A percentile compares a stretch with the other conserved stretches of the same genome.
These are phyloP conservation scores for Solanum corneliomulleri DNA, from an alignment of 257 asterid genomes.

Conservation along the genomic window DNA sequence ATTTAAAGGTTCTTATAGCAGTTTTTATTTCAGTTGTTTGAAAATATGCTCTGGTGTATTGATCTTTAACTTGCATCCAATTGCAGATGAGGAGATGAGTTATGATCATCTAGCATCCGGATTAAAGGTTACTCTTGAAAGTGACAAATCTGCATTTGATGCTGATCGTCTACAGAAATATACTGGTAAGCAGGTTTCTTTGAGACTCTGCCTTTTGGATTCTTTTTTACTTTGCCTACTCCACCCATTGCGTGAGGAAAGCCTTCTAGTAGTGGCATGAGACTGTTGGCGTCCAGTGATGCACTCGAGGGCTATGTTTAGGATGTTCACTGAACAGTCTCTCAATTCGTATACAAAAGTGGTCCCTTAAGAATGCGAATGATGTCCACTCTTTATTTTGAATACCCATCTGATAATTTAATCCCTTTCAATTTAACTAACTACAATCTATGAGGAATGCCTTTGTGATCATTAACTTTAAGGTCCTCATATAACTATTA, in stretches of 20 bases:
- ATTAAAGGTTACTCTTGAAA: slow-evolving; percentile 64
- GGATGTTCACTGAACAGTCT: neutral
- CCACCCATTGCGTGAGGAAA: neutral
- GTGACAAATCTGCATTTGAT: slow-evolving; percentile 77
- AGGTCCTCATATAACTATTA: neutral
- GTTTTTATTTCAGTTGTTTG: neutral
- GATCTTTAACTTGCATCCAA: neutral
- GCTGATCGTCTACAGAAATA: slow-evolving; percentile 84
- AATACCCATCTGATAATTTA: neutral
- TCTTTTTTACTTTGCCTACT: neutral
- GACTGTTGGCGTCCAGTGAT: neutral
- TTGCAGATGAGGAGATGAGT: slow-evolving; percentile 66
- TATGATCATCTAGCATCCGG: slow-evolving; percentile 91
- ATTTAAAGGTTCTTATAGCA: neutral
- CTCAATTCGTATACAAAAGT: neutral
- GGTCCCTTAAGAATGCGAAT: neutral
- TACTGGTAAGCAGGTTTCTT: slow-evolving; percentile 43
- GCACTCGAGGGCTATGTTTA: neutral
- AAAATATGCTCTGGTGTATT: neutral
- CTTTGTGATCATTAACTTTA: neutral
- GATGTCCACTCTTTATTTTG: neutral
- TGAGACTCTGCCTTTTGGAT: neutral
- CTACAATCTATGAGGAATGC: neutral
- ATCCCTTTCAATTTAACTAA: neutral
- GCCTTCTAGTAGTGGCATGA: neutral